These are phyloP conservation scores for Penicillium sp. DNA, from an alignment of 2,329 filamentous ascomycete genomes.

Conservation along the genomic window DNA sequence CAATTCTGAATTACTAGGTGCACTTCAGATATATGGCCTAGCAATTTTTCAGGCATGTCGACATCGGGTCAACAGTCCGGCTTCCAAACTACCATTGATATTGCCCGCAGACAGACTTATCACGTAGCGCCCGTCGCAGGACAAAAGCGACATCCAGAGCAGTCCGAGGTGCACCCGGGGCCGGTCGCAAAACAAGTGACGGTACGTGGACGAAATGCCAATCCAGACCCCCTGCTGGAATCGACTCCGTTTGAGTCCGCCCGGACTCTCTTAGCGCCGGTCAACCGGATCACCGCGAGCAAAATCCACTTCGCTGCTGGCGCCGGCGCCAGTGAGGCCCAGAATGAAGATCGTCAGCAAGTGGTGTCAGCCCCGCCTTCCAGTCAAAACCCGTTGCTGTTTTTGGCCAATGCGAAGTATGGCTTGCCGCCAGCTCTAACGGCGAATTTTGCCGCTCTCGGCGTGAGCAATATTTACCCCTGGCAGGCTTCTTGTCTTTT, in stretches of 20 bases:
- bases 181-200: slow-evolving; percentile 5
- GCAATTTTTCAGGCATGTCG: slow-evolving; percentile 27
- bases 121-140: slow-evolving; percentile 48
- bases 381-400: slow-evolving; percentile 52
- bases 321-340: slow-evolving; percentile 11
- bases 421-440: slow-evolving; percentile 62
- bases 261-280: slow-evolving; percentile 28
- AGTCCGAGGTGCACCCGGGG: background rate
- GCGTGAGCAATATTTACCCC: slow-evolving; percentile 73
- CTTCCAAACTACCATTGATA: slow-evolving; percentile 50
- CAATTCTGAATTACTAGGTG: background rate
- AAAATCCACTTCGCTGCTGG: slow-evolving; percentile 32
- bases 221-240: slow-evolving; percentile 14
- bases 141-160: slow-evolving; percentile 48
- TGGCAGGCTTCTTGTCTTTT: slow-evolving; percentile 77
- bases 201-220: slow-evolving; percentile 9
- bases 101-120: slow-evolving; percentile 43
- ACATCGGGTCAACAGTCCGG: slow-evolving; percentile 48
- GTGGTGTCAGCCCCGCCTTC: slow-evolving; percentile 54
- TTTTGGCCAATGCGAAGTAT: slow-evolving; percentile 65
- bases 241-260: slow-evolving; percentile 28
- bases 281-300: slow-evolving; percentile 44
- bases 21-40: background rate
- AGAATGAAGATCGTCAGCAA: slow-evolving; percentile 20
- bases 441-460: slow-evolving; percentile 64